Percentiles rank a stretch among this genome's conserved stretches.
phyloP scores from a whole-genome alignment of 1,139 yeast genomes.

The Zygosaccharomyces pseudobailii region DNA sequence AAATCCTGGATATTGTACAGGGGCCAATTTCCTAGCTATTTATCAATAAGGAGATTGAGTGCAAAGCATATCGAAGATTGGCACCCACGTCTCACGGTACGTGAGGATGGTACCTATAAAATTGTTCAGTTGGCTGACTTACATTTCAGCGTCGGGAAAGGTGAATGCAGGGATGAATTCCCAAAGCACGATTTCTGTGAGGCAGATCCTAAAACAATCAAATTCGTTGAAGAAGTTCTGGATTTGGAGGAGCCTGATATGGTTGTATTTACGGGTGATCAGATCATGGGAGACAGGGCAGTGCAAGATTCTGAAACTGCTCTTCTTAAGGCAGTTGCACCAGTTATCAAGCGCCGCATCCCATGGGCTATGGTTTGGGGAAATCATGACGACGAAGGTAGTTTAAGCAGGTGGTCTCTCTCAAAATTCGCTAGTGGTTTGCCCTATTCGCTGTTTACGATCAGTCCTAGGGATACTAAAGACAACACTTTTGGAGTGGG shows the following conservation, averaged over 20 bases:
- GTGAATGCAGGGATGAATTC: constrained; percentile 66
- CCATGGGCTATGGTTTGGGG: constrained; percentile 84
- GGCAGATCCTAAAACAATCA: constrained; percentile 69
- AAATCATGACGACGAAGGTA: constrained; percentile 69
- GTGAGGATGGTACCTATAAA: constrained; percentile 52
- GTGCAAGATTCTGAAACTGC: constrained; percentile 74
- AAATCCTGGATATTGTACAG: constrained; percentile 27
- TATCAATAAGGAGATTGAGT: constrained; percentile 4
- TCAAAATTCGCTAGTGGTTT: constrained; percentile 52
- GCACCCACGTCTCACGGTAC: constrained; percentile 22
- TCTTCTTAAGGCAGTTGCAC: constrained; percentile 67
- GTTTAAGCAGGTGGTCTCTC: constrained; percentile 53
- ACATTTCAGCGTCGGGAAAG: constrained; percentile 75
- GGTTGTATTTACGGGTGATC: constrained; percentile 85
- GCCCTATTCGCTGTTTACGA: constrained; percentile 60
- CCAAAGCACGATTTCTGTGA: constrained; percentile 52
- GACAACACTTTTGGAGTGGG: constrained; percentile 65
- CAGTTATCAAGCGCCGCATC: constrained; percentile 58
- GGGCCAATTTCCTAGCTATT: constrained; percentile 7
- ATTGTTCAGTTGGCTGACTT: constrained; percentile 83
- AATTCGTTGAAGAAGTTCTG: constrained; percentile 57
- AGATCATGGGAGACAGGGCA: constrained; percentile 57
- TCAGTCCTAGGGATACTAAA: constrained; percentile 52
- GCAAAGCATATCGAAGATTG: not conserved
- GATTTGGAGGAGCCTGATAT: constrained; percentile 74